Base-by-base conservation (phyloP, 2,329 filamentous ascomycete genomes). In the Scleromitrula shiraiana region DNA sequence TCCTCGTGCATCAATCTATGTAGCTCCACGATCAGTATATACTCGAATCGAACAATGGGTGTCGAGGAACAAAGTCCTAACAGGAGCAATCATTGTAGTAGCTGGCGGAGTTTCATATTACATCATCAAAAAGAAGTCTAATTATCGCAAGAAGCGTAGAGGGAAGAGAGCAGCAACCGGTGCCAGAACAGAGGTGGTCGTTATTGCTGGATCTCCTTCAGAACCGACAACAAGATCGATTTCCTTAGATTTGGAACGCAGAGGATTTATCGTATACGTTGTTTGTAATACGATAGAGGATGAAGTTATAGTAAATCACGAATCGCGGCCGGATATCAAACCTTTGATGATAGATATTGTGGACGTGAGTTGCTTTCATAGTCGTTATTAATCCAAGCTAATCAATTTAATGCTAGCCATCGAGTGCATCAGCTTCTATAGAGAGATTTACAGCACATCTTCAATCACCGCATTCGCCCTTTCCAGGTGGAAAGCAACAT, bases 261-360 rank as follows among this genome's bases (percentile, higher is more conserved):
- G 89, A 55, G 93, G 93, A 4, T 97, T 94, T 65, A 86, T 97
- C 52, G 88, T 97, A 48, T 98, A 89, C 65, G 75, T 98, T 51
- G 86, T 95, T 1, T 91, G 89, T 60, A 84, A 81, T 54, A 88
- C 81, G n/a, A 70, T 82, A 50, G 87, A 95, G 59, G 91, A 97
- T 57, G 89, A 97, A 65, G 74, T 82, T 29, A 70, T 85, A 54
- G 82, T 97, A 12, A 79, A 87, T 51, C 77, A 79, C 51, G 78
- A 95, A 64, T 77, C 82, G n/a, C 76, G 88, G 53, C 74, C 81
- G 6, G 93, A 97, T 63, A 84, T 97, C 55, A 79, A 85, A 53
- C 82, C 91, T 7, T 69, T 98, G 50, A 80, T 80, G 63, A 76
- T 97, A 54, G 89, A 97, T 61, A 80, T 94, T 29, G 85, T 83